phyloP scores from a whole-genome alignment of 1,284 basidiomycete species.

The Cerrena zonata region DNA sequence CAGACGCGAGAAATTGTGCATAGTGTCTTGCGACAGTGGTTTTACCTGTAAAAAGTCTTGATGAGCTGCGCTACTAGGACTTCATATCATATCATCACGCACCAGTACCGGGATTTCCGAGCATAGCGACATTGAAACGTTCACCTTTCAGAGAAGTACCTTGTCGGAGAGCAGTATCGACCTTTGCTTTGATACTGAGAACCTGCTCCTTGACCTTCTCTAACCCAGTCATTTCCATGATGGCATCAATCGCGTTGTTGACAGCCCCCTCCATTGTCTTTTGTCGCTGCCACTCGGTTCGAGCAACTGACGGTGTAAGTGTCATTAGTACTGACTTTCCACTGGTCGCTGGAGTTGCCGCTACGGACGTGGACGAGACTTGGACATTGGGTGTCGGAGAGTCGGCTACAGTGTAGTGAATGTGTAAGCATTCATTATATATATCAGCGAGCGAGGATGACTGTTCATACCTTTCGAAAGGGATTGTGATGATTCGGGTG shows the following conservation, averaged over 20 bases:
- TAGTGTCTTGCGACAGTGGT: slow-evolving; percentile 64
- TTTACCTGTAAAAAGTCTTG: slow-evolving; percentile 42
- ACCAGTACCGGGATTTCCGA: slow-evolving; percentile 34
- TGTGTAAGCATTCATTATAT: too few relatives aligned
- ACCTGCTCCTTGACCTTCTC: slow-evolving; percentile 29
- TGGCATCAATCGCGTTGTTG: slow-evolving; percentile 24
- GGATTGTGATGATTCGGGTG: too few relatives aligned
- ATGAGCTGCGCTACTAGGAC: neutral
- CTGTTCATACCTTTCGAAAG: too few relatives aligned
- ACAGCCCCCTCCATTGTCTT: slow-evolving; percentile 25
- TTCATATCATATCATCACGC: slow-evolving; percentile 3
- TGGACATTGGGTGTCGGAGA: neutral
- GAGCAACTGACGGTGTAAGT: slow-evolving; percentile 11
- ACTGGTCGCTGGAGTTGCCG: too few relatives aligned
- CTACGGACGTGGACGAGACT: too few relatives aligned
- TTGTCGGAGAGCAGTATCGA: slow-evolving; percentile 25
- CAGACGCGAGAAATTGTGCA: slow-evolving; percentile 52
- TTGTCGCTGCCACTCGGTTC: slow-evolving; percentile 25
- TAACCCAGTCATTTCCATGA: slow-evolving; percentile 31
- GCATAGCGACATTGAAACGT: slow-evolving; percentile 27
- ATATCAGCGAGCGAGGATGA: too few relatives aligned
- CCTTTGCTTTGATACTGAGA: slow-evolving; percentile 26
- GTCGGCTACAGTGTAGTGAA: neutral
- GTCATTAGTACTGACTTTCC: too few relatives aligned
- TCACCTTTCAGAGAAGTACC: slow-evolving; percentile 21